These are phyloP conservation scores for Tulasnella sp. DNA, from an alignment of 768 basidiomycete genomes.

Conservation along the genomic window DNA sequence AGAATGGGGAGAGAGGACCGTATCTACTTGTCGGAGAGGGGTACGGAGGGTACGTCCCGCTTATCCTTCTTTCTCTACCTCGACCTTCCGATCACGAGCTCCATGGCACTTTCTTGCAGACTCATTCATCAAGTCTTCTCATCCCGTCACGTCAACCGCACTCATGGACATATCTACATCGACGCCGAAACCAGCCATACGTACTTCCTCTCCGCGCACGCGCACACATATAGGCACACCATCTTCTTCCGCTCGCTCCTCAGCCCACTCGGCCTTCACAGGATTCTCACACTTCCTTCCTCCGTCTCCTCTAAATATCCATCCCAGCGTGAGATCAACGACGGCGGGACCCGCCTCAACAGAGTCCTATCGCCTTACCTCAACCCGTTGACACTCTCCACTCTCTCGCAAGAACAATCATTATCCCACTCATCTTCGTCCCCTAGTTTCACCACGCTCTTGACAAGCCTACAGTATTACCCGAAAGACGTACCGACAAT, in stretches of 20 bases:
- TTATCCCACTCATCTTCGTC: background rate
- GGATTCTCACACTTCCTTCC: background rate
- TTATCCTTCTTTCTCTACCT: background rate
- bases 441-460: background rate
- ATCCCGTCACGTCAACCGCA: background rate
- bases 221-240: background rate
- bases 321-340: background rate
- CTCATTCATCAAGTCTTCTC: background rate
- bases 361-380: background rate
- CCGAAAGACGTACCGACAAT: constrained; percentile 6
- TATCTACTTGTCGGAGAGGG: constrained; percentile 1
- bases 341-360: background rate
- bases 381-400: background rate
- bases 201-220: background rate
- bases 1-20: constrained; percentile 3
- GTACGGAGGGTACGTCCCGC: constrained; percentile 15
- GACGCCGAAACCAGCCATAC: constrained; percentile 11
- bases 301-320: background rate
- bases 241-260: background rate
- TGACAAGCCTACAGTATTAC: background rate
- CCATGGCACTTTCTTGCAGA: background rate
- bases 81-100: background rate
- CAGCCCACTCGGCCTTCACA: constrained; percentile 5
- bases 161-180: constrained; percentile 7
- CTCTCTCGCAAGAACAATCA: background rate